Percentiles rank a stretch among this genome's conserved stretches.
These are phyloP conservation scores for Nakazawaea ishiwadae DNA, from an alignment of 805 yeast genomes.

Conservation along the genomic window DNA sequence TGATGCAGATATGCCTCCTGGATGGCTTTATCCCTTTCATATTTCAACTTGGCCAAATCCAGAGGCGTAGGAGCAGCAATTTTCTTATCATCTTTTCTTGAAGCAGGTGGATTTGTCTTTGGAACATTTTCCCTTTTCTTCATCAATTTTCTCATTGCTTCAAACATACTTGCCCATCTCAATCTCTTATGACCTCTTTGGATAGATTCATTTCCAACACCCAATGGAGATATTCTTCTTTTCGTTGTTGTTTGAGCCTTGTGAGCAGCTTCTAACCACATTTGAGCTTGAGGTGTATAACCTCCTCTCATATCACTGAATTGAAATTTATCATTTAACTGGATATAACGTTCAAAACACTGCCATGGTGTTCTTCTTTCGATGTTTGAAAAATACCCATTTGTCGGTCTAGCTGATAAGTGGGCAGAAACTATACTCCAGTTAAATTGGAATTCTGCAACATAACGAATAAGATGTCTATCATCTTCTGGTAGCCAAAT, in stretches of 20 bases:
- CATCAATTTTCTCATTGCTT: slow-evolving; percentile 87
- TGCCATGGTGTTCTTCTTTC: slow-evolving; percentile 99
- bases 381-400: slow-evolving; percentile 76
- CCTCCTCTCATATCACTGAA: slow-evolving; percentile 84
- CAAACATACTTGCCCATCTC: slow-evolving; percentile 97
- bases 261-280: slow-evolving; percentile 90
- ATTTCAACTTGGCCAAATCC: slow-evolving; percentile 77
- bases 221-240: slow-evolving; percentile 84
- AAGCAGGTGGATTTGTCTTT: slow-evolving; percentile 43
- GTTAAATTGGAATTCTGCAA: slow-evolving; percentile 82
- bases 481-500: slow-evolving; percentile 97
- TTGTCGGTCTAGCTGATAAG: slow-evolving; percentile 59
- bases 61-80: slow-evolving; percentile 72
- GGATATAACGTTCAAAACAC: slow-evolving; percentile 94
- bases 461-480: slow-evolving; percentile 68
- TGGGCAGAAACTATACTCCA: slow-evolving; percentile 91
- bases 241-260: slow-evolving; percentile 85
- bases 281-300: slow-evolving; percentile 76
- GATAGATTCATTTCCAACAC: slow-evolving; percentile 88
- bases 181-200: slow-evolving; percentile 89
- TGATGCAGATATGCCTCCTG: slow-evolving; percentile 61
- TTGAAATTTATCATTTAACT: slow-evolving; percentile 84
- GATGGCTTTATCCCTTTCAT: slow-evolving; percentile 79
- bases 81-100: slow-evolving; percentile 32
- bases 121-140: slow-evolving; percentile 80